A percentile compares a stretch with the other conserved stretches of the same genome.
Evolutionary conservation across 768 basidiomycete species (phyloP).

Genomic region (Naganishia antarctica): DNA sequence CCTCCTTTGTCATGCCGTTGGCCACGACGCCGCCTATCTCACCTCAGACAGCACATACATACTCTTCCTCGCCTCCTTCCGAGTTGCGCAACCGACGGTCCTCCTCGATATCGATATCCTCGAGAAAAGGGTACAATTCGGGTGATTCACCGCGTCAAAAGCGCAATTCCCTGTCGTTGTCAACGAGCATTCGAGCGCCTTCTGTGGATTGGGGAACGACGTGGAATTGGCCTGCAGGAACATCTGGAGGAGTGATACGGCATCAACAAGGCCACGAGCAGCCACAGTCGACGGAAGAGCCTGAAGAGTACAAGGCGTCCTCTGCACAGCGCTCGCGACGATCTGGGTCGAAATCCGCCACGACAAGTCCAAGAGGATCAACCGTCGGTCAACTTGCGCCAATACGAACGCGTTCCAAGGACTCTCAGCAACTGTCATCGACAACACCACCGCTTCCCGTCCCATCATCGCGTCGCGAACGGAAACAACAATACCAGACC

Average conservation of each 20-base stretch:
- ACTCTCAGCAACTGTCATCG: background rate
- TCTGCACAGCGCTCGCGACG: background rate
- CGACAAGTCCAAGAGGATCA: background rate
- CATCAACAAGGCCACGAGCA: background rate
- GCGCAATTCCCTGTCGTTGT: background rate
- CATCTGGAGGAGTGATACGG: background rate
- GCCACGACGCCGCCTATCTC: too few species aligned
- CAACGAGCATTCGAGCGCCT: background rate
- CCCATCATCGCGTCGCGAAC: background rate
- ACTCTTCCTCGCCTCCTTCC: too few species aligned
- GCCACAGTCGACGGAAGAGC: background rate
- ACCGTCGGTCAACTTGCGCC: background rate
- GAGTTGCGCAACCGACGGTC: too few species aligned
- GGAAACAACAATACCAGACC: conserved; percentile 9
- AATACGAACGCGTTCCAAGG: background rate
- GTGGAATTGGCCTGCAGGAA: conserved; percentile 1
- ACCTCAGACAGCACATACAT: too few species aligned
- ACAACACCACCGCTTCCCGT: background rate
- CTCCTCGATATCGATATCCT: background rate
- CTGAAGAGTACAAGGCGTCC: background rate
- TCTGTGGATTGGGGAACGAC: background rate
- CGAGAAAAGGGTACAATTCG: background rate
- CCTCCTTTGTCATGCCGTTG: too few species aligned
- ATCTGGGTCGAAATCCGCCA: too few species aligned
- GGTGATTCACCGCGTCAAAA: background rate